These are phyloP conservation scores for Clarkia xantiana DNA, from an alignment of 345 rosid genomes.

Conservation along the genomic window DNA sequence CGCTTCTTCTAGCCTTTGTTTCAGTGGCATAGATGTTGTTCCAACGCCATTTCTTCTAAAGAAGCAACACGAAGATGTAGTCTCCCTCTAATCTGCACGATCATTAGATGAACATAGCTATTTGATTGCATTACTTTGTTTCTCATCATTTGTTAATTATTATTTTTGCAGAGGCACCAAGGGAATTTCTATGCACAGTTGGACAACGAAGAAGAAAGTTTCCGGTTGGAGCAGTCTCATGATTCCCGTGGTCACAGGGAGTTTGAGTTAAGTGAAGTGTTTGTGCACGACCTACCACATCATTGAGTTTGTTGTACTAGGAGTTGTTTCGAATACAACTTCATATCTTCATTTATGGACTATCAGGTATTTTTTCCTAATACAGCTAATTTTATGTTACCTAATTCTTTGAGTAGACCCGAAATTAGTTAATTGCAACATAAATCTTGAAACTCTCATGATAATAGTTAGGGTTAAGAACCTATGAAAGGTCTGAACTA, in stretches of 20 bases:
- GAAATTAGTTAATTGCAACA: too few species aligned
- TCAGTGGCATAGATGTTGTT: constrained; percentile 94
- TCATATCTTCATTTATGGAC: constrained; percentile 95
- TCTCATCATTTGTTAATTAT: constrained; percentile 6
- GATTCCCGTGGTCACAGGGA: constrained; percentile 70
- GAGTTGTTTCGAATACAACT: constrained; percentile 96
- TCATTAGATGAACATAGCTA: constrained; percentile 1
- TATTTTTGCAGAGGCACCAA: constrained; percentile 60
- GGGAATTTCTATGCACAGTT: constrained; percentile 54
- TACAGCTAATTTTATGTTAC: too few species aligned
- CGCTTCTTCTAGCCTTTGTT: constrained; percentile 67
- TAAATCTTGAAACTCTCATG: too few species aligned
- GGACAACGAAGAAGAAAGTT: constrained; percentile 55
- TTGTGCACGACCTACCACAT: constrained; percentile 91
- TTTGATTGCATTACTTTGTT: too few species aligned
- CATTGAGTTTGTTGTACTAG: constrained; percentile 92
- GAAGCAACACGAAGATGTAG: constrained; percentile 70
- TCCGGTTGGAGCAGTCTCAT: constrained; percentile 41
- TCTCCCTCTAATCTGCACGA: constrained; percentile 3
- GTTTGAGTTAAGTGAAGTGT: constrained; percentile 88
- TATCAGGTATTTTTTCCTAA: constrained; percentile 46
- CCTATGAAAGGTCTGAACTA: too few species aligned
- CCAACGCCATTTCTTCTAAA: constrained; percentile 91
- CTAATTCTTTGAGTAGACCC: too few species aligned
- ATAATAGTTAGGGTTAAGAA: too few species aligned